Conservation (phyloP, 2,329 filamentous ascomycete species). For the Cladophialophora carrionii region DNA sequence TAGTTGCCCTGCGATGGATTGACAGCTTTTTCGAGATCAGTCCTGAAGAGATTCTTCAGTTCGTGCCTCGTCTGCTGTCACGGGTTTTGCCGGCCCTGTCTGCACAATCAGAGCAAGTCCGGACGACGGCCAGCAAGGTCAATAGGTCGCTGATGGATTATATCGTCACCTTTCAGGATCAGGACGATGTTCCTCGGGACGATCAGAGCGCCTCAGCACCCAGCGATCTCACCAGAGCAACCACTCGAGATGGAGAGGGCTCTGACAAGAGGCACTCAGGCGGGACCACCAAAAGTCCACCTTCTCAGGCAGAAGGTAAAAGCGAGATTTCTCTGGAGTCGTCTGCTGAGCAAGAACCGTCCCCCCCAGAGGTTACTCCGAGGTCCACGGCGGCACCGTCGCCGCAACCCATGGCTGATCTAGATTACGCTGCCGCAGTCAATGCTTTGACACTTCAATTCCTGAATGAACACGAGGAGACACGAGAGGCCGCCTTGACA, state of each 20-base stretch:
- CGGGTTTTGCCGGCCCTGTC: slow-evolving; percentile 94
- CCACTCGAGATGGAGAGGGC: slow-evolving; percentile 39
- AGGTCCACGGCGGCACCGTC: slow-evolving; percentile 53
- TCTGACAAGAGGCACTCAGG: slow-evolving; percentile 35
- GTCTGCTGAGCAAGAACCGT: slow-evolving; percentile 24
- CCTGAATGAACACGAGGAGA: slow-evolving; percentile 94
- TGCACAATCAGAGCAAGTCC: slow-evolving; percentile 84
- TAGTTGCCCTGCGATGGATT: slow-evolving; percentile 92
- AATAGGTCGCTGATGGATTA: slow-evolving; percentile 93
- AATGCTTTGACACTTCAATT: slow-evolving; percentile 91
- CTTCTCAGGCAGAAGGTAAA: slow-evolving; percentile 12
- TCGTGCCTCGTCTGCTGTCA: slow-evolving; percentile 87
- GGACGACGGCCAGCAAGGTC: slow-evolving; percentile 83
- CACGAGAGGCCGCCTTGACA: slow-evolving; percentile 85
- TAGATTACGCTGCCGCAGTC: slow-evolving; percentile 96
- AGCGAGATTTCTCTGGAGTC: slow-evolving; percentile 22
- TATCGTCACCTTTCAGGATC: slow-evolving; percentile 85
- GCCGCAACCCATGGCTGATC: slow-evolving; percentile 58
- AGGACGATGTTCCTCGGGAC: slow-evolving; percentile 57
- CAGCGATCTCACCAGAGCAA: slow-evolving; percentile 49
- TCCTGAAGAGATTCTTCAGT: slow-evolving; percentile 91
- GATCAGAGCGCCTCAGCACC: slow-evolving; percentile 42
- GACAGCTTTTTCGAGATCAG: slow-evolving; percentile 96
- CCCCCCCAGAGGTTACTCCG: slow-evolving; percentile 40
- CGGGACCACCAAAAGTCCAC: slow-evolving; percentile 46